phyloP scores from a whole-genome alignment of 352 stramenopile genomes.

The Thalassiosira mediterranea region DNA sequence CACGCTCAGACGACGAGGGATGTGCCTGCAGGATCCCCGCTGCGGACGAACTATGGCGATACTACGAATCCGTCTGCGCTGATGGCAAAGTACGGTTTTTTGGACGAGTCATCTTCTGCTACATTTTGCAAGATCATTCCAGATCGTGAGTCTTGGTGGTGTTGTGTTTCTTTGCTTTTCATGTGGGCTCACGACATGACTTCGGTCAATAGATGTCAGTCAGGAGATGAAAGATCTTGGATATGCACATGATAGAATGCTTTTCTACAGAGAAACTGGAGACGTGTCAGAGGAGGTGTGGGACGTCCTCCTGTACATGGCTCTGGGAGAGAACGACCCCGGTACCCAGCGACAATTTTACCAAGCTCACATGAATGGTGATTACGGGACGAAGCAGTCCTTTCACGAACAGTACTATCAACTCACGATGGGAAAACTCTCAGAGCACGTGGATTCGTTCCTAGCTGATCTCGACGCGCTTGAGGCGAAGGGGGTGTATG shows the following conservation, averaged over 20 bases:
- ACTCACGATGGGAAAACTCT: constrained; percentile 23
- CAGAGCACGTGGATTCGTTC: constrained; percentile 40
- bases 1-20: constrained; percentile 35
- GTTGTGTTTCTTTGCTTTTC: constrained; percentile 61
- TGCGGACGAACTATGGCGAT: constrained; percentile 37
- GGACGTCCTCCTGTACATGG: constrained; percentile 60
- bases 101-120: constrained; percentile 33
- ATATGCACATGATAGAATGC: constrained; percentile 45
- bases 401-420: constrained; percentile 41
- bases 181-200: no score
- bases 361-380: constrained; percentile 31
- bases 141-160: constrained; percentile 38
- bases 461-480: constrained; percentile 40
- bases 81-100: constrained; percentile 48
- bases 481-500: constrained; percentile 20
- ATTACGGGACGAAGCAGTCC: constrained; percentile 29
- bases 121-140: constrained; percentile 57
- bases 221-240: constrained; percentile 47
- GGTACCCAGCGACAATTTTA: constrained; percentile 53
- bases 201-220: no score
- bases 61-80: constrained; percentile 47
- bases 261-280: constrained; percentile 61
- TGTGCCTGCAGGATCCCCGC: constrained; percentile 34
- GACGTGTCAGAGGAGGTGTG: constrained; percentile 62
- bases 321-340: constrained; percentile 30